Base-by-base conservation (phyloP, 768 basidiomycete species). In the Kwoniella dendrophila region DNA sequence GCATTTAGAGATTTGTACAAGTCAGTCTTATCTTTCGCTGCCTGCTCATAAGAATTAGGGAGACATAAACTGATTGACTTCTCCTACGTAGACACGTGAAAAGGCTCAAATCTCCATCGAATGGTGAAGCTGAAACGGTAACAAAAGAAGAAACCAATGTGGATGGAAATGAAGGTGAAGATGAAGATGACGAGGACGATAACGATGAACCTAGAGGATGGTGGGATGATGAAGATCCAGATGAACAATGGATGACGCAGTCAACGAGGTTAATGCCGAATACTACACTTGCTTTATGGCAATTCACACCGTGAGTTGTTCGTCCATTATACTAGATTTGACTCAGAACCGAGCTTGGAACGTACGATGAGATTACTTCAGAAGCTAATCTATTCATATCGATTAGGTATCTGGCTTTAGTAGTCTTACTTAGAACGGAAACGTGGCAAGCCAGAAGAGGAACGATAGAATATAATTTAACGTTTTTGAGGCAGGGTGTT, bases 1-100 rank as follows among this genome's bases (percentile, higher is more conserved):
- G 86, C 90, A 1, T 92, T 96, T 66, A 87, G 89, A 43, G 85
- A 88, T 16, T 76, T 98, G 30, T 98, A 94, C 82, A 87, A 85
- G 94, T 92, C 47, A 47, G 80, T 69, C 41, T n/a, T 34, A 1
- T 16, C 2, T 44, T 22, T 20, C 27, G 12, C 56, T 6, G 26
- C 12, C 8, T 33, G 11, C 29, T n/a, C 3, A 14, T 18, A 24
- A 14, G 44, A 18, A 45, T 7, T 47, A 10, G 10, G 48, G 10
- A 24, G 5, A 6, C 20, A n/a, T 22, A 22, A 29, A 41, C 50
- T 66, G 22, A 54, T 32, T 12, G n/a, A 6, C 5, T n/a, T 34
- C 10, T 18, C 27, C 14, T 3, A 24, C 30, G 41, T 32, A 45
- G 56, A 18, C 22, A 53, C 16, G 34, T 60, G 11, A 45, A 26